Evolutionary conservation across 257 asterid species (phyloP), one percentile per base, ranked within the genome.

Genomic region (Nicotiana undulata): DNA sequence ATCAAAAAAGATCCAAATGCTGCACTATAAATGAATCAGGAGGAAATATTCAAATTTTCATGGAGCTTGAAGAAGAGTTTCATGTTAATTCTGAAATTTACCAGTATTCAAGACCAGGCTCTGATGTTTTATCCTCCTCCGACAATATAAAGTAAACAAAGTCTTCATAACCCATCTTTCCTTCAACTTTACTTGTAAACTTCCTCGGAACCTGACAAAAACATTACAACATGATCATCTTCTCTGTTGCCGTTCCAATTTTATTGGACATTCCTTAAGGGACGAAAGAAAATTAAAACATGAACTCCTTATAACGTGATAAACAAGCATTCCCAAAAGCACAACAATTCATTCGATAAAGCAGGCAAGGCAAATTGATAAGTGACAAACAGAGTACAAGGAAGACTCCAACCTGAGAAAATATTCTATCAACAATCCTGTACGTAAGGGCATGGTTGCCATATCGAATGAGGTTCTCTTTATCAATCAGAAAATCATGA

Each of bases 131-230:
- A 88, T 94, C 98, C 89, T 96, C 99, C 91, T 96, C 99, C 15
- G 99, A 92, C 90, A 96, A 90, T 83, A 96, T 96, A 90, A 96
- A 96, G 85, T 96, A 92, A 76, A 94, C 97, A 34, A 96, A 96
- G 87, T 96, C 99, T 92, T 96, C 99, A 90, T 96, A 96, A 80
- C 97, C 99, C 99, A 96, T 96, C 92, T 94, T 96, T 82, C 99
- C 99, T 86, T 96, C 98, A 88, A 92, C 95, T 89, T 92, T 96
- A 86, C 98, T 88, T 64, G 98, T 92, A 93, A 96, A 96, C 92
- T 92, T 94, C 93, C 98, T 89, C 15, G 98, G 93, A 67, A 96
- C 95, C 99, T 96, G 84, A 75, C 72, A 84, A 85, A 87, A 84
- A 75, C 63, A 79, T 26, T 28, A 15, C 12, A 64, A 46, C 81